These are phyloP conservation scores for Datisca glomerata DNA, from an alignment of 306 rosid species.

Conservation along the genomic window DNA sequence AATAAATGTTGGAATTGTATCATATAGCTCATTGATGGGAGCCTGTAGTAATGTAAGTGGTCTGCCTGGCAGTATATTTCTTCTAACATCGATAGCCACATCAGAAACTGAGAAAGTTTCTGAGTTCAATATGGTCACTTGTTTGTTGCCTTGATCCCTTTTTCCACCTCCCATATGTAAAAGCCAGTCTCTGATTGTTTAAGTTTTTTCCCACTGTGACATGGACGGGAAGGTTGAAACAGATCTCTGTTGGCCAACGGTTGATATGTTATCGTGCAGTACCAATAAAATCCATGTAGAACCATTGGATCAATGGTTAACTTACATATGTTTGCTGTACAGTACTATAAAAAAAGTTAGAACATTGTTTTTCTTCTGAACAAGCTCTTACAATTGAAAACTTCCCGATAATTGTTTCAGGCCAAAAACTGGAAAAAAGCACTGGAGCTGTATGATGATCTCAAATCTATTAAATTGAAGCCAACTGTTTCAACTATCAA, in stretches of 20 bases:
- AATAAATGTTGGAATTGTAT: conserved; percentile 41
- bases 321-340: background rate
- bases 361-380: conserved; percentile 9
- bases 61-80: background rate
- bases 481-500: conserved; percentile 72
- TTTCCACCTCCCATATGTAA: too few species aligned
- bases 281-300: too few species aligned
- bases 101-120: background rate
- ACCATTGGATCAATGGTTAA: background rate
- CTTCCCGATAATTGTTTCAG: conserved; percentile 39
- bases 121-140: background rate
- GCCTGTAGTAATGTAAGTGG: conserved; percentile 92
- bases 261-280: too few species aligned
- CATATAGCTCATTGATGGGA: conserved; percentile 96
- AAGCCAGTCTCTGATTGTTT: too few species aligned
- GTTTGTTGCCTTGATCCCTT: background rate
- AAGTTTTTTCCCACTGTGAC: too few species aligned
- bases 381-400: conserved; percentile 12
- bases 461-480: conserved; percentile 46
- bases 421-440: conserved; percentile 85
- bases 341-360: background rate
- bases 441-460: conserved; percentile 61
- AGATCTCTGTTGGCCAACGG: too few species aligned
- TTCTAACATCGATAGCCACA: background rate
- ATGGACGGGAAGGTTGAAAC: too few species aligned